Evolutionary conservation across 129 eudicot species (phyloP).

Genomic region (Pseudognaphalium luteoalbum): DNA sequence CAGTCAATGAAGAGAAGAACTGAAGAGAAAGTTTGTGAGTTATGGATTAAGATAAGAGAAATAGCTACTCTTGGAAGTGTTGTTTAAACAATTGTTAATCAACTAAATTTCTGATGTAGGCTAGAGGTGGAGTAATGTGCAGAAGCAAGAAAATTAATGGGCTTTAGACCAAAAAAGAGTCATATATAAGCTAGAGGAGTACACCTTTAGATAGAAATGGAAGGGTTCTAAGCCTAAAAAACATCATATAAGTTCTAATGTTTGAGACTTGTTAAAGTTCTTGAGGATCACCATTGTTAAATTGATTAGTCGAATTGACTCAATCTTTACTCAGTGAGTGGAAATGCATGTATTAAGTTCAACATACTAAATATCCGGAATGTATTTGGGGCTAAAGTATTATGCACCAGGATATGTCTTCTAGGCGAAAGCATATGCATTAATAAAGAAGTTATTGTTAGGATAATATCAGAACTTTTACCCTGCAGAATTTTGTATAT

Average conservation of each 20-base stretch:
- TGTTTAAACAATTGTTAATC: not conserved
- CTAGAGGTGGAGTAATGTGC: not conserved
- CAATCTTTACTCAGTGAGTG: not conserved
- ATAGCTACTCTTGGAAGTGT: not conserved
- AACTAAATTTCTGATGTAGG: not conserved
- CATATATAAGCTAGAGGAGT: not conserved
- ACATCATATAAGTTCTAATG: not conserved
- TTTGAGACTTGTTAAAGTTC: not conserved
- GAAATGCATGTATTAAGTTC: not conserved
- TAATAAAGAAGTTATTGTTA: not conserved
- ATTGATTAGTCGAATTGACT: not conserved
- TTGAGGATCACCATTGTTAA: not conserved
- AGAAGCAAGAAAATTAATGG: not conserved
- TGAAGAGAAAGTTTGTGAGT: not conserved
- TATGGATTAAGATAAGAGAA: not conserved
- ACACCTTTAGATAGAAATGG: not conserved
- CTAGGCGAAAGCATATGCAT: not conserved
- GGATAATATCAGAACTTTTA: not conserved
- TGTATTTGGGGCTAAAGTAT: conserved; percentile 9
- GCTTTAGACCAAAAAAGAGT: not conserved
- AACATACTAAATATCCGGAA: not conserved
- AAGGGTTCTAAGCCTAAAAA: not conserved
- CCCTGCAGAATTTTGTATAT: not conserved
- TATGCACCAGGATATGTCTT: not conserved
- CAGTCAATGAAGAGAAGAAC: not conserved